phyloP scores from a whole-genome alignment of 2,329 filamentous ascomycete species.

The Teratosphaeria nubilosa region DNA sequence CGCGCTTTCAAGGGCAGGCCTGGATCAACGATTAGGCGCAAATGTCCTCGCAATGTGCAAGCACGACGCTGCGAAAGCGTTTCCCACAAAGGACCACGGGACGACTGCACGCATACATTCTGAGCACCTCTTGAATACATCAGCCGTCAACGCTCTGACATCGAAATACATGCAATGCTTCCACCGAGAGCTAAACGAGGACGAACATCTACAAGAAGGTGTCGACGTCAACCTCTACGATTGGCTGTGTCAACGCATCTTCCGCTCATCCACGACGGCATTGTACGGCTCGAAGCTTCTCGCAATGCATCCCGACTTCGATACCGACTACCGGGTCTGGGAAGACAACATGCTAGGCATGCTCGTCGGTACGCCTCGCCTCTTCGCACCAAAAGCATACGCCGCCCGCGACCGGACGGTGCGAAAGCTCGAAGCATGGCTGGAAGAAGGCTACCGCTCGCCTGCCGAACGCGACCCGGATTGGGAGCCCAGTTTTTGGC shows the following conservation, averaged over 20 bases:
- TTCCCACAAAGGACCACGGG: slow-evolving; percentile 6
- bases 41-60: slow-evolving; percentile 11
- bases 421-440: slow-evolving; percentile 10
- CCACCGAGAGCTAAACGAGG: background rate
- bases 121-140: slow-evolving; percentile 6
- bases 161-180: slow-evolving; percentile 9
- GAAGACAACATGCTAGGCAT: slow-evolving; percentile 12
- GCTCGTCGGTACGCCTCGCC: slow-evolving; percentile 13
- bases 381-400: slow-evolving; percentile 8
- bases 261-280: slow-evolving; percentile 10
- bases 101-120: slow-evolving; percentile 9
- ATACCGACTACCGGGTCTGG: slow-evolving; percentile 12
- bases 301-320: slow-evolving; percentile 12
- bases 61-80: slow-evolving; percentile 8
- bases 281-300: slow-evolving; percentile 12
- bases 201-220: slow-evolving; percentile 6
- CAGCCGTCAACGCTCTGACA: slow-evolving; percentile 8
- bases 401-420: slow-evolving; percentile 8
- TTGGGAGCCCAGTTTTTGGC: slow-evolving; percentile 13
- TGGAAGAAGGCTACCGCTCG: slow-evolving; percentile 2
- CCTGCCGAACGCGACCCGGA: slow-evolving; percentile 2
- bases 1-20: slow-evolving; percentile 7
- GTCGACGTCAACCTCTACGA: slow-evolving; percentile 10
- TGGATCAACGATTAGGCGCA: slow-evolving; percentile 10
- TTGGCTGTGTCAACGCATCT: slow-evolving; percentile 11